Evolutionary conservation across 257 asterid genomes (phyloP).

Genomic region (Cinchona pubescens): DNA sequence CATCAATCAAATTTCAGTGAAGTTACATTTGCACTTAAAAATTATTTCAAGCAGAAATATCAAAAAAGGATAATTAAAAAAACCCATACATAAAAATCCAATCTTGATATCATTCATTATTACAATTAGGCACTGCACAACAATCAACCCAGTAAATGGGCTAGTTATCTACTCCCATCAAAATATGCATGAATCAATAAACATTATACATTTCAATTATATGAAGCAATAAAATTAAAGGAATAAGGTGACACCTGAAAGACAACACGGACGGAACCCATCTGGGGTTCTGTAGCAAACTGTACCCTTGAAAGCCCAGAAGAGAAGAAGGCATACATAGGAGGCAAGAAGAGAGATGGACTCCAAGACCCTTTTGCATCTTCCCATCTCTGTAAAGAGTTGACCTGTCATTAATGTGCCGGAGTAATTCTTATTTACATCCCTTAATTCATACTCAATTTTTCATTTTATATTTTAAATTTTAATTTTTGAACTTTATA

Average conservation of each 20-base stretch:
- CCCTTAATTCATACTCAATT: too few species aligned
- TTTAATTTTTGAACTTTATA: too few species aligned
- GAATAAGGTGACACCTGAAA: constrained; percentile 25
- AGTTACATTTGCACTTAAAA: not conserved
- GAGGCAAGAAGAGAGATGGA: constrained; percentile 5
- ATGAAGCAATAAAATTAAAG: not conserved
- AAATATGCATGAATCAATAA: not conserved
- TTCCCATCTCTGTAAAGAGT: constrained; percentile 12
- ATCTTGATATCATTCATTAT: not conserved
- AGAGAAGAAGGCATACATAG: constrained; percentile 11
- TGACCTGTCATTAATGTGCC: too few species aligned
- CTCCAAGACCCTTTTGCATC: constrained; percentile 10
- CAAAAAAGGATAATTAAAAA: not conserved
- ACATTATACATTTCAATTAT: not conserved
- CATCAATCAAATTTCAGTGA: not conserved
- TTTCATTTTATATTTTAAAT: too few species aligned
- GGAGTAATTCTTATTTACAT: too few species aligned
- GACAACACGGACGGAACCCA: constrained; percentile 36
- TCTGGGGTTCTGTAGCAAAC: constrained; percentile 27
- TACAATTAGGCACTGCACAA: not conserved
- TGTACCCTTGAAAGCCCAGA: constrained; percentile 14
- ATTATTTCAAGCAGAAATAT: not conserved
- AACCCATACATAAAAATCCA: not conserved
- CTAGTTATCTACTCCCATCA: not conserved
- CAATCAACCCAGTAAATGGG: not conserved